Percentiles rank a stretch among this genome's conserved stretches.
Evolutionary conservation across 2,329 filamentous ascomycete genomes (phyloP).

Genomic region (Exophiala dermatitidis): DNA sequence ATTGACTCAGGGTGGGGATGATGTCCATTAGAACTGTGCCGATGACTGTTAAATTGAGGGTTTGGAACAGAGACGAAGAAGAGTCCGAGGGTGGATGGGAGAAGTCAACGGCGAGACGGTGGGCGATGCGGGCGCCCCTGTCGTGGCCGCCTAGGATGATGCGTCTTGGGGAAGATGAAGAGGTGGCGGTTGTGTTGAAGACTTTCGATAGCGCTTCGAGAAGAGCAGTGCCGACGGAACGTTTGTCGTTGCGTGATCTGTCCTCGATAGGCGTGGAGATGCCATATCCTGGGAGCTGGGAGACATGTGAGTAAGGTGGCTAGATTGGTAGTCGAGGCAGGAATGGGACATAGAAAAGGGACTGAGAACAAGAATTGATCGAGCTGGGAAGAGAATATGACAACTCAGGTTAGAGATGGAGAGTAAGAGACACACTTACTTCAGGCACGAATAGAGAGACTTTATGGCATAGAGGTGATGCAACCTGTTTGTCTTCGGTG

Average conservation of each 20-base stretch:
- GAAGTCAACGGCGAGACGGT: conserved; percentile 43
- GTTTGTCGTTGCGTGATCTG: conserved; percentile 32
- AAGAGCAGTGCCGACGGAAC: conserved; percentile 38
- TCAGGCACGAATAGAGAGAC: conserved; percentile 25
- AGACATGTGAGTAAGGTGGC: background rate
- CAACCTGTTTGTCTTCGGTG: conserved; percentile 10
- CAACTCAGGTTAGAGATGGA: background rate
- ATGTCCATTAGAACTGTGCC: conserved; percentile 44
- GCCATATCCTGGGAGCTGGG: conserved; percentile 25
- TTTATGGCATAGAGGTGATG: conserved; percentile 17
- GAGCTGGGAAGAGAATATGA: background rate
- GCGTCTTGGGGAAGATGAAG: conserved; percentile 24
- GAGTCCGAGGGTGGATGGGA: conserved; percentile 14
- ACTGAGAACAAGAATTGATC: no score
- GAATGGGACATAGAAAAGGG: no score
- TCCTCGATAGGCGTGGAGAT: conserved; percentile 23
- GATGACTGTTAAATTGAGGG: conserved; percentile 32
- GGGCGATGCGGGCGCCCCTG: conserved; percentile 44
- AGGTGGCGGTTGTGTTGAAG: conserved; percentile 26
- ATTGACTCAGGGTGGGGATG: conserved; percentile 44
- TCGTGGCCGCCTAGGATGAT: conserved; percentile 46
- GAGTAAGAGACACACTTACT: background rate
- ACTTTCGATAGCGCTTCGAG: conserved; percentile 35
- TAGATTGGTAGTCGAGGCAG: no score
- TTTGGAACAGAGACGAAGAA: conserved; percentile 5